Conservation (phyloP, 73 alveolate species). For the Paramecium sonneborni region DNA sequence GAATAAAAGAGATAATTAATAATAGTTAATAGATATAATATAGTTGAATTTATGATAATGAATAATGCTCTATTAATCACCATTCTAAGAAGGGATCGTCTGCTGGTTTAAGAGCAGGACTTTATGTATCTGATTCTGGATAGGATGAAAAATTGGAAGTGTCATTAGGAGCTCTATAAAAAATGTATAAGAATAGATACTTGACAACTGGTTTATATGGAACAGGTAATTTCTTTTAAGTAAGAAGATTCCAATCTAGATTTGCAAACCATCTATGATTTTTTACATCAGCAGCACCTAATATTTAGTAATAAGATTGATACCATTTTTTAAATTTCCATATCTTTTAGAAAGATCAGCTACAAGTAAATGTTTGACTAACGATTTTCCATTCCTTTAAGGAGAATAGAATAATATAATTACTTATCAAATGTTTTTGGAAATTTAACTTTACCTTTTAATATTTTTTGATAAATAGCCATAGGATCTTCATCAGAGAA, state of each 20-base stretch:
- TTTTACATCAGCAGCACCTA: conserved; percentile 75
- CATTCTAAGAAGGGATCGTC: conserved; percentile 91
- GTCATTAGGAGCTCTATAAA: conserved; percentile 72
- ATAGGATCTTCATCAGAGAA: conserved; percentile 88
- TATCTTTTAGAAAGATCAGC: conserved; percentile 86
- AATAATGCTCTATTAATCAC: conserved; percentile 63
- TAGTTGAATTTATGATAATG: neutral
- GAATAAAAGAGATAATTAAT: too few species aligned
- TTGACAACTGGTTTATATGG: conserved; percentile 81
- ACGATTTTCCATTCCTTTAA: conserved; percentile 79
- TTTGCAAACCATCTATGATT: conserved; percentile 81
- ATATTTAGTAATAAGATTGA: conserved; percentile 21
- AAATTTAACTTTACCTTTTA: conserved; percentile 81
- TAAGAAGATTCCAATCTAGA: conserved; percentile 80
- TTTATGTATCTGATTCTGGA: conserved; percentile 84
- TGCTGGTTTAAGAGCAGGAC: conserved; percentile 77
- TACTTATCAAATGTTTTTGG: conserved; percentile 82
- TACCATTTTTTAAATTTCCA: conserved; percentile 85
- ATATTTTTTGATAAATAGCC: conserved; percentile 81
- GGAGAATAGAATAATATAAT: neutral
- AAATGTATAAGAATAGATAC: neutral
- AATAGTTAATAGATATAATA: neutral
- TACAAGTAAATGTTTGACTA: conserved; percentile 85
- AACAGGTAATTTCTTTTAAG: conserved; percentile 70
- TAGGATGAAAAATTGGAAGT: conserved; percentile 78